Base-by-base conservation (phyloP, 441 rosid genomes). In the Arabidopsis hybrid region DNA sequence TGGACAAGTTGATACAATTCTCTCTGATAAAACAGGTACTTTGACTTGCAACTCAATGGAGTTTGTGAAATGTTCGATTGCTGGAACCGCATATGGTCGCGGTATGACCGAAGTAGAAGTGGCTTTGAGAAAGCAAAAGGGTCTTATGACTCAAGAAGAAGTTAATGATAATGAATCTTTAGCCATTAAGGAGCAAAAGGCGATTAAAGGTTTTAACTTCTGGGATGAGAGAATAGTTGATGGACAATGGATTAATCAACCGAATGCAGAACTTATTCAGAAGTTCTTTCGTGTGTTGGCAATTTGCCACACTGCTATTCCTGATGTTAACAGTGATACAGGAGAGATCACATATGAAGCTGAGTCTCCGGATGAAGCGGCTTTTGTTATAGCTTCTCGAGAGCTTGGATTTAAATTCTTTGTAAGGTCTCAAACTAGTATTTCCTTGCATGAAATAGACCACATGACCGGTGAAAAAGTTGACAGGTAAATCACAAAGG, bases 281-380 rank as follows among this genome's bases (percentile, higher is more conserved):
- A 85, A 74, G 83, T 92, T 92, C 72, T 88, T 95, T 51, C 77
- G 77, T 17, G 92, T 88, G 5, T 69, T 95, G 45, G 93, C 99
- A 35, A 80, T 89, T 60, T 95, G 99, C 65, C 92, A 95, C 71
- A 92, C 99, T 3, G 96, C 90, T 52, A 88, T 92, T 50, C 97
- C 99, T 14, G 94, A 83, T 46, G 80, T 74, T 13, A 77, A 83
- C 11, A 43, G 55, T 72, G 88, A 79, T 47, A 74, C 87, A 1
- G 86, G 85, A 50, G 86, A 86, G 52, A 82, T 85, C 34, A 79
- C 85, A 16, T 95, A 91, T 64, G 98, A 92, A 85, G 97, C 96
- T 5, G 99, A 95, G 78, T 95, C 99, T 36, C 95, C 99, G 0
- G 99, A 95, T 74, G 99, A 95, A 85, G 91, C 90, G n/a, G 98